Conservation (phyloP, 129 eudicot genomes). For the Oenanthe sinensis region DNA sequence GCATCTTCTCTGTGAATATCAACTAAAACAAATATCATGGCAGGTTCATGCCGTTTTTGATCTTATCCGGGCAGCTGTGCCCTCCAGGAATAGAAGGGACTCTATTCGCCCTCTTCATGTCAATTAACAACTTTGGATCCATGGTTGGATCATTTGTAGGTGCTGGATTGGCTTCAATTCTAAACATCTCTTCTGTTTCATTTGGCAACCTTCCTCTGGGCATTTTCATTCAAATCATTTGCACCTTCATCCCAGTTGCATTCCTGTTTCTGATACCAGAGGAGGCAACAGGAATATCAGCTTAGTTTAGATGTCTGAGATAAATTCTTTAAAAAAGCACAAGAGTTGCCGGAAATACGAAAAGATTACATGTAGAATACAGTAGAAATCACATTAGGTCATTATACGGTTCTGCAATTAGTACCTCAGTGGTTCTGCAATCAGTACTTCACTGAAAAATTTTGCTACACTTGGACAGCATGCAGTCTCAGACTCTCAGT, state of each 20-base stretch:
- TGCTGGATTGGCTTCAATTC: slow-evolving; percentile 78
- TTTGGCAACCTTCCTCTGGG: slow-evolving; percentile 74
- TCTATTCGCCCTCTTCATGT: slow-evolving; percentile 92
- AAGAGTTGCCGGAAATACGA: background rate
- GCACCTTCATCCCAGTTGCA: slow-evolving; percentile 66
- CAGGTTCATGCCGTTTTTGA: slow-evolving; percentile 98
- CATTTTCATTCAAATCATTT: slow-evolving; percentile 52
- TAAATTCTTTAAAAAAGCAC: background rate
- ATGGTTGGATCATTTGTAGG: slow-evolving; percentile 76
- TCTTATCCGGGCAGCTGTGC: slow-evolving; percentile 91
- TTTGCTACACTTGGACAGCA: background rate
- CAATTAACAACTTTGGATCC: slow-evolving; percentile 86
- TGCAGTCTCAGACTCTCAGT: background rate
- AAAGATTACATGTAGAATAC: background rate
- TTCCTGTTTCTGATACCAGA: slow-evolving; percentile 87
- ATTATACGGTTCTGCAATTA: background rate
- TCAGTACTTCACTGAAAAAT: background rate
- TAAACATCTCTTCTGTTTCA: slow-evolving; percentile 77
- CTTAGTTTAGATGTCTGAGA: slow-evolving; percentile 23
- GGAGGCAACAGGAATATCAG: slow-evolving; percentile 91
- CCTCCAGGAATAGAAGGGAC: slow-evolving; percentile 99
- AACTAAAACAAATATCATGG: slow-evolving; percentile 11
- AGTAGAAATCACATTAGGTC: background rate
- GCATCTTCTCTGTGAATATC: slow-evolving; percentile 1
- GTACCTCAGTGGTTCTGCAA: background rate